These are phyloP conservation scores for Colletotrichum tofieldiae DNA, from an alignment of 2,329 filamentous ascomycete genomes.

Conservation along the genomic window DNA sequence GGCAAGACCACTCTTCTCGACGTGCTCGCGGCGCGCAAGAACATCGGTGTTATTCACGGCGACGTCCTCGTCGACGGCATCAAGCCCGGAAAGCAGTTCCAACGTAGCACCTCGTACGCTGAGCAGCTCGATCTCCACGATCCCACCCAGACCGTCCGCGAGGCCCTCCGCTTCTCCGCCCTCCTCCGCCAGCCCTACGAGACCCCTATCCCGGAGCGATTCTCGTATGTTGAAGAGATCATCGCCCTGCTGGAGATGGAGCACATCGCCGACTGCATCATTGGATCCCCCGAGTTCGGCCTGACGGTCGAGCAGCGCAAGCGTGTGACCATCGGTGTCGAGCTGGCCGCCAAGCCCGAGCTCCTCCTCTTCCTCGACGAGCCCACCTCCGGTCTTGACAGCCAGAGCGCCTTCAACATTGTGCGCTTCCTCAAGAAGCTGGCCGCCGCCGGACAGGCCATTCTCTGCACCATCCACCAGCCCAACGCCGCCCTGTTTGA, in stretches of 20 bases:
- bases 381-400: slow-evolving; percentile 82
- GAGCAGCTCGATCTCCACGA: slow-evolving; percentile 77
- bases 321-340: slow-evolving; percentile 92
- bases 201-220: slow-evolving; percentile 69
- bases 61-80: slow-evolving; percentile 71
- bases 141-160: slow-evolving; percentile 73
- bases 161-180: slow-evolving; percentile 75
- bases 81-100: slow-evolving; percentile 73
- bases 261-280: slow-evolving; percentile 71
- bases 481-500: slow-evolving; percentile 90
- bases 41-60: slow-evolving; percentile 72
- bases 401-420: slow-evolving; percentile 82
- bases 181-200: slow-evolving; percentile 71
- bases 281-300: slow-evolving; percentile 76
- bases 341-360: slow-evolving; percentile 86
- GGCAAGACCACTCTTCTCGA: slow-evolving; percentile 91
- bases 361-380: slow-evolving; percentile 85
- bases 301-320: slow-evolving; percentile 77
- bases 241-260: slow-evolving; percentile 73
- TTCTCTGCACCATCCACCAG: slow-evolving; percentile 93
- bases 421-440: slow-evolving; percentile 85
- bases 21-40: slow-evolving; percentile 76
- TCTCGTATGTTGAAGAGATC: slow-evolving; percentile 74
- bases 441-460: slow-evolving; percentile 85
- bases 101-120: slow-evolving; percentile 74